phyloP scores from a whole-genome alignment of 164 flowering plant species.

The Vitis riparia region DNA sequence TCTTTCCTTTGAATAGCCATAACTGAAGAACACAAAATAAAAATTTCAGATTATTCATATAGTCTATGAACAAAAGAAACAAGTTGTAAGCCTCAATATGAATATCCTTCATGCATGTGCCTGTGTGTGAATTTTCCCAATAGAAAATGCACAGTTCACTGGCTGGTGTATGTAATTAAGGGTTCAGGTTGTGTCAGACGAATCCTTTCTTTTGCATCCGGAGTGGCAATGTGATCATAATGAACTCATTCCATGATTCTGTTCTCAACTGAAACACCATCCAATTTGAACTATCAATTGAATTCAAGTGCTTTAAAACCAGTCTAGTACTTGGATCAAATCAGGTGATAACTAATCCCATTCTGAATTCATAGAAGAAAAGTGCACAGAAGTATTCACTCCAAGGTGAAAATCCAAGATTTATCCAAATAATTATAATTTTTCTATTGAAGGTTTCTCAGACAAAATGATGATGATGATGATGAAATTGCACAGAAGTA shows the following conservation, averaged over 20 bases:
- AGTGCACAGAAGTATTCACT: not conserved
- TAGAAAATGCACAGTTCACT: not conserved
- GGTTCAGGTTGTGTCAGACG: not conserved
- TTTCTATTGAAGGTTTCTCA: no score
- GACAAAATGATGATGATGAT: no score
- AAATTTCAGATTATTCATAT: not conserved
- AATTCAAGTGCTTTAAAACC: not conserved
- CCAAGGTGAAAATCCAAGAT: not conserved
- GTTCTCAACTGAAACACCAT: not conserved
- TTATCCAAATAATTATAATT: no score
- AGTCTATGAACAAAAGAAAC: not conserved
- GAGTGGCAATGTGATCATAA: not conserved
- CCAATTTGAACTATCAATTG: not conserved
- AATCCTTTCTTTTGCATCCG: not conserved
- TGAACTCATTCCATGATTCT: not conserved
- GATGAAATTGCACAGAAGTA: no score
- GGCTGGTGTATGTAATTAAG: not conserved
- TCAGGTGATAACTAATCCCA: not conserved
- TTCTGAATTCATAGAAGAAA: not conserved
- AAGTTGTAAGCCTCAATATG: not conserved
- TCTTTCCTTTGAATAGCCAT: conserved; percentile 97
- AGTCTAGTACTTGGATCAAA: not conserved
- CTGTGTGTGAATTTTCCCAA: not conserved
- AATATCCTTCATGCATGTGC: not conserved
- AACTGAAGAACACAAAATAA: conserved; percentile 43